A percentile compares a stretch with the other conserved stretches of the same genome.
These are phyloP conservation scores for Trichoderma gracile DNA, from an alignment of 2,329 filamentous ascomycete genomes.

Conservation along the genomic window DNA sequence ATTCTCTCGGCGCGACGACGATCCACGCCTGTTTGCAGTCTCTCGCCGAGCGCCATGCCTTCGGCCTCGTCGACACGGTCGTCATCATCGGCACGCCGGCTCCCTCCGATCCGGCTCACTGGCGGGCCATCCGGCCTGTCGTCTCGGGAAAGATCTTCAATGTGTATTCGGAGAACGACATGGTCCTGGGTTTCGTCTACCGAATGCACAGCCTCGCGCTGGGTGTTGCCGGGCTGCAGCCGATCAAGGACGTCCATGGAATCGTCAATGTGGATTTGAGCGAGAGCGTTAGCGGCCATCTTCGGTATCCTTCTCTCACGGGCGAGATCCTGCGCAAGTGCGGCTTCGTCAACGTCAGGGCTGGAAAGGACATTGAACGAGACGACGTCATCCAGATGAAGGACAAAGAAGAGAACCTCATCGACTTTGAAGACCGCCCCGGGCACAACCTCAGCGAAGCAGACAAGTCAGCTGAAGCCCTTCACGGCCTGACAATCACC, in stretches of 20 bases:
- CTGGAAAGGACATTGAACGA: constrained; percentile 50
- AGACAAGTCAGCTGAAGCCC: constrained; percentile 31
- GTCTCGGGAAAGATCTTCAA: constrained; percentile 84
- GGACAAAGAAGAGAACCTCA: constrained; percentile 38
- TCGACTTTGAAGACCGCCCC: constrained; percentile 34
- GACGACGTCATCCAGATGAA: constrained; percentile 53
- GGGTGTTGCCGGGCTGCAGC: constrained; percentile 81
- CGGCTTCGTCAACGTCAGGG: constrained; percentile 51
- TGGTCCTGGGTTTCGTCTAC: constrained; percentile 84
- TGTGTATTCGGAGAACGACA: constrained; percentile 84
- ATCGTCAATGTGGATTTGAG: constrained; percentile 60
- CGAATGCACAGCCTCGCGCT: constrained; percentile 79
- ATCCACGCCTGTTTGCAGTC: constrained; percentile 79
- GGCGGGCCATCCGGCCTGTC: constrained; percentile 74
- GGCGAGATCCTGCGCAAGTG: constrained; percentile 55
- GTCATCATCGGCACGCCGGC: constrained; percentile 81
- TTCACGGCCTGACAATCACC: constrained; percentile 35
- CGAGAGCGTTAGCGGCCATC: constrained; percentile 54
- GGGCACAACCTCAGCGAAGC: neutral
- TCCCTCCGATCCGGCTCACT: constrained; percentile 69
- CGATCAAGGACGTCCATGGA: constrained; percentile 65
- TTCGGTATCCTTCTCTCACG: constrained; percentile 54
- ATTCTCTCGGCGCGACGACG: constrained; percentile 76
- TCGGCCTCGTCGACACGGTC: constrained; percentile 80
- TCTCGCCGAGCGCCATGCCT: constrained; percentile 75